Evolutionary conservation across 2,329 filamentous ascomycete genomes (phyloP).

Genomic region (Simplicillium aogashimaense): DNA sequence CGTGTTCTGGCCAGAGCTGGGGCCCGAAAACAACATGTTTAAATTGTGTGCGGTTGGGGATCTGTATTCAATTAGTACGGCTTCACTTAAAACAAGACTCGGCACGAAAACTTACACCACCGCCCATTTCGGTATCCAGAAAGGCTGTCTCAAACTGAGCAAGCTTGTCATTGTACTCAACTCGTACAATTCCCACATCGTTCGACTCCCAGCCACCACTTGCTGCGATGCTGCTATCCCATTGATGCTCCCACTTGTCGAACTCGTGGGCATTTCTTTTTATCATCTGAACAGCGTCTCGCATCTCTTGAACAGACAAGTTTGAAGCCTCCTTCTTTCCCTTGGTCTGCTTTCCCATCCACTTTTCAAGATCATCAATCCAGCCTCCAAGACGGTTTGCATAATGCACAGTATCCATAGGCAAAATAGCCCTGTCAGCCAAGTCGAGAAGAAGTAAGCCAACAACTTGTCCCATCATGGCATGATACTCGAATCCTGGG

Average conservation of each 20-base stretch:
- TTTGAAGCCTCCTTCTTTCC: conserved; percentile 16
- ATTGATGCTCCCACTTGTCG: conserved; percentile 64
- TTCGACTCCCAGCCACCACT: conserved; percentile 69
- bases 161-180: conserved; percentile 71
- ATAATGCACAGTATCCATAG: conserved; percentile 72
- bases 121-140: conserved; percentile 61
- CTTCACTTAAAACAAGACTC: neutral
- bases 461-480: conserved; percentile 67
- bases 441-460: conserved; percentile 78
- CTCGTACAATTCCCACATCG: conserved; percentile 54
- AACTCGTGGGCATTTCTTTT: conserved; percentile 45
- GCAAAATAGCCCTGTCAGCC: conserved; percentile 68
- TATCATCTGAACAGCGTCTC: conserved; percentile 52
- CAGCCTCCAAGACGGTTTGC: conserved; percentile 55
- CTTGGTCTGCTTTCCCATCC: conserved; percentile 46
- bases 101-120: conserved; percentile 57
- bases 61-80: conserved; percentile 31
- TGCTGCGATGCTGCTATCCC: conserved; percentile 63
- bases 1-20: conserved; percentile 61
- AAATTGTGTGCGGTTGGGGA: conserved; percentile 83
- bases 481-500: conserved; percentile 74
- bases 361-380: conserved; percentile 56
- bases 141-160: conserved; percentile 73
- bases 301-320: conserved; percentile 22
- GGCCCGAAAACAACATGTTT: conserved; percentile 89